Evolutionary conservation across 768 basidiomycete species (phyloP).

Genomic region (Lentinula lateritia): DNA sequence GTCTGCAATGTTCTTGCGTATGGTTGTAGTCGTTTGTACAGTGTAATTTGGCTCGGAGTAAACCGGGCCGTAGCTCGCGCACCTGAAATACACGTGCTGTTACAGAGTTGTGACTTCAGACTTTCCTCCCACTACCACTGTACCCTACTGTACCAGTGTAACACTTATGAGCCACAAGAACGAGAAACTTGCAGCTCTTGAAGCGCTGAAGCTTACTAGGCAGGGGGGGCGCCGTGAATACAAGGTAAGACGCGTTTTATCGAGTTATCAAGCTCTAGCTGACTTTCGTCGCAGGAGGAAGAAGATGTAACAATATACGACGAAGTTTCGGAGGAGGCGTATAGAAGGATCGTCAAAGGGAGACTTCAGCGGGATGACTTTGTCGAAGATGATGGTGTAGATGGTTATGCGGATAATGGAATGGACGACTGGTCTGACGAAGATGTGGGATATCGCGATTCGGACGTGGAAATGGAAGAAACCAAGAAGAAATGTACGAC

Average conservation of each 20-base stretch:
- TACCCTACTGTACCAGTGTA: background rate
- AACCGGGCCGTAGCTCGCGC: too few relatives aligned
- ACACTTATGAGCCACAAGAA: conserved; percentile 15
- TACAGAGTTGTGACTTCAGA: too few relatives aligned
- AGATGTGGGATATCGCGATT: conserved; percentile 50
- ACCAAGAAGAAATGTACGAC: conserved; percentile 37
- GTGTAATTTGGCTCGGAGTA: too few relatives aligned
- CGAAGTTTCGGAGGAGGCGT: conserved; percentile 86
- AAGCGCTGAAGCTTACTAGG: conserved; percentile 54
- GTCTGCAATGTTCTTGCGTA: background rate
- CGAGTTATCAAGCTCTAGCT: background rate
- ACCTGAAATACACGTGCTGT: background rate
- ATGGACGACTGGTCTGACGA: conserved; percentile 87
- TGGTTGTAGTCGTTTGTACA: too few relatives aligned
- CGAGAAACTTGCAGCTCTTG: conserved; percentile 42
- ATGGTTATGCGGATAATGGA: conserved; percentile 93
- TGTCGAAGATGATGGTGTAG: conserved; percentile 88
- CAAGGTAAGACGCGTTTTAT: conserved; percentile 39
- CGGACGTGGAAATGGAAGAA: conserved; percentile 46
- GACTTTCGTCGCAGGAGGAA: conserved; percentile 24
- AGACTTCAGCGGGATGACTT: conserved; percentile 89
- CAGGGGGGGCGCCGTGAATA: conserved; percentile 53
- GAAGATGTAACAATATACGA: conserved; percentile 77
- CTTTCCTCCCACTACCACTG: background rate
- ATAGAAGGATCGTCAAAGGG: conserved; percentile 76